phyloP scores from a whole-genome alignment of 768 basidiomycete species.

The Trichaptum fuscoviolaceum region DNA sequence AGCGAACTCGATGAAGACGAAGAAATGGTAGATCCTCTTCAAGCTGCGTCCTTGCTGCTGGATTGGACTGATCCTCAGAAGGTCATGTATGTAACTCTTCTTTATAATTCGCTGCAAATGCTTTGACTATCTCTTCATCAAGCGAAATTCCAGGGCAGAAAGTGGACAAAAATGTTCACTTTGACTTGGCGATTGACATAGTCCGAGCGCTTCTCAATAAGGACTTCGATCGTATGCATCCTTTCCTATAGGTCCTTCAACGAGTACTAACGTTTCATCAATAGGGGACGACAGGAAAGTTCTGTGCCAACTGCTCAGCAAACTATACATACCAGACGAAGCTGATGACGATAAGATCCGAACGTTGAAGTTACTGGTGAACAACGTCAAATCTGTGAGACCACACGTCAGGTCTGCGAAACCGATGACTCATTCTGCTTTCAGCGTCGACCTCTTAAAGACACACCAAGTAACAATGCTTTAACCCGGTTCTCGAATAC shows the following conservation, averaged over 20 bases:
- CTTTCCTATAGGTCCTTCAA: not conserved
- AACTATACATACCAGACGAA: constrained; percentile 61
- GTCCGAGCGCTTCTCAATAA: constrained; percentile 43
- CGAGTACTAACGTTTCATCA: not conserved
- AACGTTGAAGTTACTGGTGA: constrained; percentile 54
- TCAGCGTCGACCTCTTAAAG: constrained; percentile 53
- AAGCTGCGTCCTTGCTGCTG: constrained; percentile 72
- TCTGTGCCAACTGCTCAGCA: constrained; percentile 40
- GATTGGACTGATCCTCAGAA: constrained; percentile 90
- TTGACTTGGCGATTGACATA: constrained; percentile 52
- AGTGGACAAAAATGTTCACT: constrained; percentile 40
- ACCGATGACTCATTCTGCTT: constrained; percentile 22
- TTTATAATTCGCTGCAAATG: not conserved
- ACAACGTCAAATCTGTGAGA: constrained; percentile 51
- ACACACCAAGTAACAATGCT: constrained; percentile 62
- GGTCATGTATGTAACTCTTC: constrained; percentile 40
- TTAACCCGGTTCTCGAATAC: constrained; percentile 62
- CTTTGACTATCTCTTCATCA: constrained; percentile 7
- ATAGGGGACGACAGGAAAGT: constrained; percentile 46
- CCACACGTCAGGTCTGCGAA: constrained; percentile 9
- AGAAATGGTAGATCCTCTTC: constrained; percentile 65
- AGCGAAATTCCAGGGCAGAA: constrained; percentile 38
- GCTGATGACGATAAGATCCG: constrained; percentile 67
- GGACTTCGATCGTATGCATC: constrained; percentile 46
- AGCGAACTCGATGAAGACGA: constrained; percentile 67